Conservation (phyloP, 129 eudicot species). For the Solidago caesia region DNA sequence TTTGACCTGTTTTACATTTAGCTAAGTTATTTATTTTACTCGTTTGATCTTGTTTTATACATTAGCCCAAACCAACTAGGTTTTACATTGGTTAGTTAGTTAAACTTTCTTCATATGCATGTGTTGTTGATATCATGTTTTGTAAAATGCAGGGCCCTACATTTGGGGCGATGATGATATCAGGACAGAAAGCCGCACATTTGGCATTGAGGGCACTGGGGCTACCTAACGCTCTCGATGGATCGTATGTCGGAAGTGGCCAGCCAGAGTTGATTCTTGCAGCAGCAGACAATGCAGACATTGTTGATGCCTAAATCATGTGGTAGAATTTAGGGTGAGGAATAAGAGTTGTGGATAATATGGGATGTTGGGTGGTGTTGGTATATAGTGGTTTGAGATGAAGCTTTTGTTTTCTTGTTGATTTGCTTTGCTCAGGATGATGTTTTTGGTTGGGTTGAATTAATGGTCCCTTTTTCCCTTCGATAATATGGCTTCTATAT, state of each 20-base stretch:
- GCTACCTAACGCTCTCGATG: slow-evolving; percentile 63
- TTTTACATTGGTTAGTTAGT: not conserved
- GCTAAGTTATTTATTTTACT: not conserved
- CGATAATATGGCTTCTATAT: not conserved
- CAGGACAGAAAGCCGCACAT: slow-evolving; percentile 87
- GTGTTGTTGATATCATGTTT: not conserved
- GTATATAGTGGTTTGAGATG: slow-evolving; percentile 2
- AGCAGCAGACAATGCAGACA: slow-evolving; percentile 45
- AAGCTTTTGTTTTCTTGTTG: not conserved
- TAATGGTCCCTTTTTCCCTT: slow-evolving; percentile 16
- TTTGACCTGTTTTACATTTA: not conserved
- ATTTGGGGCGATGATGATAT: slow-evolving; percentile 86
- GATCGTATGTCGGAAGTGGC: slow-evolving; percentile 28
- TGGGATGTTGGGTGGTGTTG: slow-evolving; percentile 2
- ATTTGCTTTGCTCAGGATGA: slow-evolving; percentile 10
- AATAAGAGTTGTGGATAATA: slow-evolving; percentile 19
- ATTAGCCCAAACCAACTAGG: not conserved
- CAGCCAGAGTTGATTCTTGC: slow-evolving; percentile 57
- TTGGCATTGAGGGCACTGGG: slow-evolving; percentile 70
- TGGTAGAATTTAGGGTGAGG: slow-evolving; percentile 17
- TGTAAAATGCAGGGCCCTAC: slow-evolving; percentile 67
- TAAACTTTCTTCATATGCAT: not conserved
- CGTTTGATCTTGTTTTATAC: not conserved
- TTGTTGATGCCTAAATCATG: slow-evolving; percentile 50
- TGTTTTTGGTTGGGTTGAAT: slow-evolving; percentile 10